A percentile compares a stretch with the other conserved stretches of the same genome.
These are phyloP conservation scores for Sporisorium sorghi DNA, from an alignment of 1,284 basidiomycete species.

Conservation along the genomic window DNA sequence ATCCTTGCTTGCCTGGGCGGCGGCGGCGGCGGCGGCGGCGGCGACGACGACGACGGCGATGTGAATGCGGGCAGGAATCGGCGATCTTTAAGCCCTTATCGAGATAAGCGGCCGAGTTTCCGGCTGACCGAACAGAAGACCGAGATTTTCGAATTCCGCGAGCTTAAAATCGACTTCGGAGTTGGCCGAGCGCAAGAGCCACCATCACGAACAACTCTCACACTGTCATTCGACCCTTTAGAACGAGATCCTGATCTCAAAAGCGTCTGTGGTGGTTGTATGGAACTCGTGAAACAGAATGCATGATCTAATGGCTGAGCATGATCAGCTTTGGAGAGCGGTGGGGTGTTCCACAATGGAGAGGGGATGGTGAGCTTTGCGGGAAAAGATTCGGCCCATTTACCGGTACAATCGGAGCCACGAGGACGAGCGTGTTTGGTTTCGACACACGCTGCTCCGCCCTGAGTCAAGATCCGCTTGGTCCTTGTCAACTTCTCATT, in stretches of 20 bases:
- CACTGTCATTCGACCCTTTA: not conserved
- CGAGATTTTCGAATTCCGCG: conserved; percentile 5
- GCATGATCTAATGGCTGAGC: not conserved
- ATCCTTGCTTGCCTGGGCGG: no score
- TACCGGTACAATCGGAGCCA: not conserved
- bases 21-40: no score
- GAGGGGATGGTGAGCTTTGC: not conserved
- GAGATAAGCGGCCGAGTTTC: conserved; percentile 33
- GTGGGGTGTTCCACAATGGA: not conserved
- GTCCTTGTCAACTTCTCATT: not conserved
- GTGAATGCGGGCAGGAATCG: no score
- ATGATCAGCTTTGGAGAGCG: not conserved
- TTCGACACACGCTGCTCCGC: not conserved
- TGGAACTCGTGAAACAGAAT: not conserved
- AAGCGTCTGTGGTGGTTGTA: not conserved
- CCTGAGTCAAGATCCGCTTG: not conserved
- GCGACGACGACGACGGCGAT: no score
- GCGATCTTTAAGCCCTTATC: not conserved
- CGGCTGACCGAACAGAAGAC: conserved; percentile 18
- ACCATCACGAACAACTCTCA: not conserved
- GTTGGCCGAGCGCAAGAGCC: conserved; percentile 24
- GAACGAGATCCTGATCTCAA: not conserved
- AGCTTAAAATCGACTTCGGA: conserved; percentile 19
- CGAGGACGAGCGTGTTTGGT: not conserved
- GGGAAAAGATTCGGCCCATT: not conserved